Base-by-base conservation (phyloP, 768 basidiomycete species). In the Boletellus ananas region DNA sequence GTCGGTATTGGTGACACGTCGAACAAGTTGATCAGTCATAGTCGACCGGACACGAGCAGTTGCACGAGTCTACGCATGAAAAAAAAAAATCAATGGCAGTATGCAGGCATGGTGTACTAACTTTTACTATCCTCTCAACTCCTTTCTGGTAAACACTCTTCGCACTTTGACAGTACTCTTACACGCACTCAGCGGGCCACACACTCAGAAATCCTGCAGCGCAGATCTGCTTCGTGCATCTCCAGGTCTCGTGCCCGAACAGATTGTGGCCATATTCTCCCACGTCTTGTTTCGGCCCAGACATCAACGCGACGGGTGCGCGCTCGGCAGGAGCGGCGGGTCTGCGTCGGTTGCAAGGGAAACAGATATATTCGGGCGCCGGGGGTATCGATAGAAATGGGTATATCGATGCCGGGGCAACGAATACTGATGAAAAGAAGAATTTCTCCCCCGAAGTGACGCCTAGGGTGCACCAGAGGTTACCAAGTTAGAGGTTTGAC, bases 101-200 rank as follows among this genome's bases (percentile, higher is more conserved):
- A 23, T 2, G 17, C 35, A 25, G 27, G 29, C 7, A 36, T 6
- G 12, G 12, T 33, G 18, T 4, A 73, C 86, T 59, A 55, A 92
- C 91, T 83, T 80, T 72, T 87, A 97, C 68, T 84, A 84, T 20
- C 87, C 87, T 51, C 78, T 75, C 42, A 84, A 64, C 8, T 88
- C 89, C 55, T 79, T 77, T 58, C 85, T 79, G 62, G 83, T 78
- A 57, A 80, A 94, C 35, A 91, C 64, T 42, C 84, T 83, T 0
- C 92, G 90, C 6, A 80, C 75, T 60, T 84, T 84, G 35, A 84
- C 64, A 41, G 94, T 81, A 6, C 90, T 76, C 51, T 81, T 79
- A 60, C 95, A 97, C 1, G 81, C 83, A 34, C 87, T 80, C 35
- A 67, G 16, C 31, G 53, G 51, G 16, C 34, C 57, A 34, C 57